Evolutionary conservation across 2,329 filamentous ascomycete genomes (phyloP).

Genomic region (Colletotrichum sp.): DNA sequence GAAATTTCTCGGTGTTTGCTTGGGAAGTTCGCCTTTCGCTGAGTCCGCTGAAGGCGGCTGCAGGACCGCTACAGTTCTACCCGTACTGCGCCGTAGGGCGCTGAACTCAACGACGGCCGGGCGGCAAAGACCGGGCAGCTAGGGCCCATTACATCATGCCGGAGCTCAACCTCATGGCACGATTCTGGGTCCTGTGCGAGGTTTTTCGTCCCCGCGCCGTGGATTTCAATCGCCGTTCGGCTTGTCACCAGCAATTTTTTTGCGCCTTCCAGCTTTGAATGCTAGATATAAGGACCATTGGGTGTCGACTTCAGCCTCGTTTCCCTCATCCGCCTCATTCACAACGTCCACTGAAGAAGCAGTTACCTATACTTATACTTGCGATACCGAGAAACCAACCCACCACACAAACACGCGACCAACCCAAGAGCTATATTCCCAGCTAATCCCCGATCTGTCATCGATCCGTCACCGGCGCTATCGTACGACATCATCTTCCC

Average conservation of each 20-base stretch:
- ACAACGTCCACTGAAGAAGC: not conserved
- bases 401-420: not conserved
- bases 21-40: constrained; percentile 17
- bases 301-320: not conserved
- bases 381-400: not conserved
- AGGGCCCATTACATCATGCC: constrained; percentile 20
- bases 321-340: not conserved
- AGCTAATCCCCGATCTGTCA: constrained; percentile 12
- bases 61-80: not conserved
- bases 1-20: constrained; percentile 33
- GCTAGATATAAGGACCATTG: constrained; percentile 7
- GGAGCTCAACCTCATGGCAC: constrained; percentile 16
- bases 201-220: constrained; percentile 8
- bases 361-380: not conserved
- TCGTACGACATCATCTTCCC: constrained; percentile 14
- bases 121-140: constrained; percentile 15
- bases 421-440: not conserved
- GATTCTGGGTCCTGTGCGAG: constrained; percentile 11
- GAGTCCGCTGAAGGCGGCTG: not conserved
- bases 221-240: constrained; percentile 16
- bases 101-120: not conserved
- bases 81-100: not conserved
- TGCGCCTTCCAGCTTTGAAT: not conserved
- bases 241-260: not conserved
- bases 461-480: constrained; percentile 5